Percentiles rank a stretch among this genome's conserved stretches.
Evolutionary conservation across 192 early-diverging fungal species (phyloP).

Genomic region (Linnemannia hyalina): DNA sequence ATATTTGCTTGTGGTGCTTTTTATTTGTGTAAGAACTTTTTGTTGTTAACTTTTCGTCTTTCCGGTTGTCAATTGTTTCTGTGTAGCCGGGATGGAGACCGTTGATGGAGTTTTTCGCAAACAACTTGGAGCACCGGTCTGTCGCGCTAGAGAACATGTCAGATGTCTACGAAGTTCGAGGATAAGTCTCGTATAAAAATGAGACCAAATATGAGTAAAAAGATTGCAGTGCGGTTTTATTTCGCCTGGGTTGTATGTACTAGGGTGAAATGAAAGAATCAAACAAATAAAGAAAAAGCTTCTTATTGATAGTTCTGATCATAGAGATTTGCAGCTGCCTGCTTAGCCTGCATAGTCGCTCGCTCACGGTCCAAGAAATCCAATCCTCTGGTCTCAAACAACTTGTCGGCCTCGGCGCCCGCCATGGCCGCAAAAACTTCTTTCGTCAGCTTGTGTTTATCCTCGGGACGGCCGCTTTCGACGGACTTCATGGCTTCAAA

Average conservation of each 20-base stretch:
- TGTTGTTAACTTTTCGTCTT: background rate
- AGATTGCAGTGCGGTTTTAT: background rate
- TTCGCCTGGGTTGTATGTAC: background rate
- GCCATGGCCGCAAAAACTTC: conserved; percentile 58
- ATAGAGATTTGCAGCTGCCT: conserved; percentile 52
- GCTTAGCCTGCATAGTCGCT: conserved; percentile 45
- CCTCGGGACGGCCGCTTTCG: conserved; percentile 29
- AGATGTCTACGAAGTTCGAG: conserved; percentile 74
- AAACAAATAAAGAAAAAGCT: background rate
- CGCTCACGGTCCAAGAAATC: conserved; percentile 57
- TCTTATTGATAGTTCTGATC: conserved; percentile 21
- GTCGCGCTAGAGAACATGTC: conserved; percentile 70
- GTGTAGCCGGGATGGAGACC: conserved; percentile 67
- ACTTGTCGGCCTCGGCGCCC: conserved; percentile 54
- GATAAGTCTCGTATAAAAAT: background rate
- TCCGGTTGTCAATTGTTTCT: background rate
- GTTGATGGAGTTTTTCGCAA: conserved; percentile 75
- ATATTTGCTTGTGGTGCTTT: background rate
- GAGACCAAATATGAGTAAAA: background rate
- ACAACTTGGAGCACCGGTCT: conserved; percentile 65
- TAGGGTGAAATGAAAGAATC: no score
- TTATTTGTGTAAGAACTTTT: background rate
- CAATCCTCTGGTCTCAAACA: conserved; percentile 59
- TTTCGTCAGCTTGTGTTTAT: conserved; percentile 46
- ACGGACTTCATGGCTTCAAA: conserved; percentile 65